Base-by-base conservation (phyloP, 140 eudicot genomes). In the Oenanthe javanica region DNA sequence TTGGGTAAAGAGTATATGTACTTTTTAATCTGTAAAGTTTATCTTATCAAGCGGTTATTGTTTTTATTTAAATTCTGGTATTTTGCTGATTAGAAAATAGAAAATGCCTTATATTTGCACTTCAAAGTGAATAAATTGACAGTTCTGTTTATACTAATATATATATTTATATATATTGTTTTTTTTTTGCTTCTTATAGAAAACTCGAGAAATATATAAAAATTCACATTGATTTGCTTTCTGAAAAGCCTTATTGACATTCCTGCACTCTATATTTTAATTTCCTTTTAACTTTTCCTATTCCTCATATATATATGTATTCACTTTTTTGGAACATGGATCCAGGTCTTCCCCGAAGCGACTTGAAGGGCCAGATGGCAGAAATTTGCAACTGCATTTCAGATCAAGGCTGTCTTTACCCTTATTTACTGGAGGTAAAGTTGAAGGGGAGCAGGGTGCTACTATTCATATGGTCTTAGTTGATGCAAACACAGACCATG, bases 181-280 rank as follows among this genome's bases (percentile, higher is more conserved):
- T 31, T 31, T 31, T 31, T 31, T 31, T 31, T 31, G 31, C 31
- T 31, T 31, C 31, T 31, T 31, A 31, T 31, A 31, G 31, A 31
- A 76, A 82, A 36, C 89, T 93, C 61, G 89, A 90, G 84, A 95
- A 93, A 87, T 97, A 97, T 75, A 93, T 93, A 11, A 95, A 97
- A 70, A 91, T 4, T 83, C 91, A 49, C 97, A 95, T 27, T 97
- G 91, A 82, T 85, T 18, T 21, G 67, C n/a, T n/a, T 61, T 61
- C 14, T 61, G 69, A n/a, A n/a, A 67, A 1, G 43, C 76, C 5
- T 19, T 18, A 72, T 72, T 19, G 52, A 43, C 76, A 19, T 72
- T 16, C 52, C 25, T 67, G 45, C 9, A 0, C 9, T 16, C 10
- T 40, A 21, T 14, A 70, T 4, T 38, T 4, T 36, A 73, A 23